A percentile compares a stretch with the other conserved stretches of the same genome.
phyloP scores from a whole-genome alignment of 805 yeast species.

The Hanseniaspora occidentalis region DNA sequence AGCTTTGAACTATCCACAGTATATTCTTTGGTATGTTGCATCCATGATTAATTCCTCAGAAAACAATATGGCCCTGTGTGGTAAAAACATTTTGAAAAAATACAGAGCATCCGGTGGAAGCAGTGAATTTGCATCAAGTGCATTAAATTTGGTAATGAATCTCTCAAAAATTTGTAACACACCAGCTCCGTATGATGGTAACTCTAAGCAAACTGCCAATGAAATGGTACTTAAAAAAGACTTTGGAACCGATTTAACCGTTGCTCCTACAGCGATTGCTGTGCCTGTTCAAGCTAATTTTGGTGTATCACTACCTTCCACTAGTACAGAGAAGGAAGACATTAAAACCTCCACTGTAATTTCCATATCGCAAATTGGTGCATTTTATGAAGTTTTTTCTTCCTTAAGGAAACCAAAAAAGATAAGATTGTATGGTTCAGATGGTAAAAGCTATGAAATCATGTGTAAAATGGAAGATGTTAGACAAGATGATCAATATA shows the following conservation, averaged over 20 bases:
- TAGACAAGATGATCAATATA: constrained; percentile 85
- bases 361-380: constrained; percentile 52
- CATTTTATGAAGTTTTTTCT: constrained; percentile 53
- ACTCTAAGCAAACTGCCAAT: constrained; percentile 11
- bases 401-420: constrained; percentile 85
- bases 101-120: not conserved
- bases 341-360: constrained; percentile 18
- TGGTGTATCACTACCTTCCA: constrained; percentile 44
- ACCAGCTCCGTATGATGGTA: constrained; percentile 4
- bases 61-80: constrained; percentile 32
- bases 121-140: not conserved
- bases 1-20: constrained; percentile 58
- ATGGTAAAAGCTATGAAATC: constrained; percentile 60
- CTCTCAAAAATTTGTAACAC: constrained; percentile 9
- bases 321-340: not conserved
- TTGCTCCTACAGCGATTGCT: constrained; percentile 41
- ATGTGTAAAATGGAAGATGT: constrained; percentile 88
- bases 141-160: not conserved
- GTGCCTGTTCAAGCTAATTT: constrained; percentile 66
- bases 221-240: constrained; percentile 27
- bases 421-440: constrained; percentile 61
- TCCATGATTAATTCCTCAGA: constrained; percentile 53
- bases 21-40: constrained; percentile 63
- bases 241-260: constrained; percentile 29
- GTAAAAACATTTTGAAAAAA: constrained; percentile 31